Evolutionary conservation across 768 basidiomycete genomes (phyloP).

Genomic region (Chalciporus chontae): DNA sequence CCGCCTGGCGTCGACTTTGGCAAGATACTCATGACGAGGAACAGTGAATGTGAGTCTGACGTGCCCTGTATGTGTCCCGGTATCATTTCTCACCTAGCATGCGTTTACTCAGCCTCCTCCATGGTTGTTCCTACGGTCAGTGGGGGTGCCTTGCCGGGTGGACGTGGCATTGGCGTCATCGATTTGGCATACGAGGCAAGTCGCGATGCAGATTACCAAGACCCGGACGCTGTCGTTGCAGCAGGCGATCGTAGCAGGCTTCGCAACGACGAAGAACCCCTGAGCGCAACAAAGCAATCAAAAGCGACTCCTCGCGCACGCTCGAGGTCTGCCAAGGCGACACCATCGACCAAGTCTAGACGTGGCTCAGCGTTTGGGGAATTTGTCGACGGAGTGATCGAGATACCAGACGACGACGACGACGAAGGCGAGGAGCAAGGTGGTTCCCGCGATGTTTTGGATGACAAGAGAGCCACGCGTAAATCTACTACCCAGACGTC

Average conservation of each 20-base stretch:
- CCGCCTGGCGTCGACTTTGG: slow-evolving; percentile 67
- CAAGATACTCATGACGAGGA: slow-evolving; percentile 30
- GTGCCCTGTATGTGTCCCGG: background rate
- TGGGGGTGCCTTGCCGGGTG: slow-evolving; percentile 29
- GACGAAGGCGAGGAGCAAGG: slow-evolving; percentile 7
- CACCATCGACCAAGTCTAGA: slow-evolving; percentile 3
- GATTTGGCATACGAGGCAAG: slow-evolving; percentile 22
- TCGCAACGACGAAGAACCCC: background rate
- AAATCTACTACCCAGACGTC: slow-evolving; percentile 4
- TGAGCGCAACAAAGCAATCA: background rate
- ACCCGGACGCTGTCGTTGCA: slow-evolving; percentile 1
- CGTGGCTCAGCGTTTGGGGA: slow-evolving; percentile 5
- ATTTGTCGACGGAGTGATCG: slow-evolving; percentile 22
- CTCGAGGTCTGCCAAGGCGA: slow-evolving; percentile 9
- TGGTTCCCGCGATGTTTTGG: background rate
- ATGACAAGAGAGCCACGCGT: background rate
- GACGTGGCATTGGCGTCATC: slow-evolving; percentile 24
- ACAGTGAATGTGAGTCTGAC: slow-evolving; percentile 11
- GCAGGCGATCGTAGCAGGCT: slow-evolving; percentile 3
- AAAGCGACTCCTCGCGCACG: slow-evolving; percentile 3
- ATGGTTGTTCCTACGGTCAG: background rate
- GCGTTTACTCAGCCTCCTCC: slow-evolving; percentile 1
- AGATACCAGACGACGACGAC: slow-evolving; percentile 22
- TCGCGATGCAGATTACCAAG: slow-evolving; percentile 13
- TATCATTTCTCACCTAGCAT: background rate